A percentile compares a stretch with the other conserved stretches of the same genome.
phyloP scores from a whole-genome alignment of 257 asterid species.

The Nemophila menziesii region DNA sequence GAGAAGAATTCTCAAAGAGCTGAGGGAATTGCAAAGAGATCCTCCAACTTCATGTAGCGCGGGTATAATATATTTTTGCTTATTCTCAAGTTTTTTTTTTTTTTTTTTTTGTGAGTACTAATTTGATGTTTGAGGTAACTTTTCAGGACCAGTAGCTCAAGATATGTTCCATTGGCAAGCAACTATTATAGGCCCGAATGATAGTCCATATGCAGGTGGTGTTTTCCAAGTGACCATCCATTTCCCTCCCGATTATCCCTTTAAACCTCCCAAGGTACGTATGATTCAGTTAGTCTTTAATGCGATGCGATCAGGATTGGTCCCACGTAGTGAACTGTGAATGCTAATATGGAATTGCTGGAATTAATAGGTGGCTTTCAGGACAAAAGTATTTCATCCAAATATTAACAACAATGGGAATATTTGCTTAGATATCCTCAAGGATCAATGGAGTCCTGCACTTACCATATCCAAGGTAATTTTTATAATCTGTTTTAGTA shows the following conservation, averaged over 20 bases:
- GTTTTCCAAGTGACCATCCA: conserved; percentile 14
- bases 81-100: too few relatives aligned
- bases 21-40: conserved; percentile 16
- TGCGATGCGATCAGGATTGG: too few relatives aligned
- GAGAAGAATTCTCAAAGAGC: conserved; percentile 14
- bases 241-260: too few relatives aligned
- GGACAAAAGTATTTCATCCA: conserved; percentile 14
- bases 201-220: conserved; percentile 15
- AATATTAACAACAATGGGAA: conserved; percentile 14
- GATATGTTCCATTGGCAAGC: too few relatives aligned
- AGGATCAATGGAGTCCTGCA: conserved; percentile 17
- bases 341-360: too few relatives aligned
- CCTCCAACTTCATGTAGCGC: conserved; percentile 18
- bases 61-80: conserved; percentile 1
- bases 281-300: too few relatives aligned
- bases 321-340: too few relatives aligned
- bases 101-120: too few relatives aligned
- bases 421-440: conserved; percentile 16
- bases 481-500: neutral
- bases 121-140: too few relatives aligned
- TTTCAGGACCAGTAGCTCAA: conserved; percentile 12
- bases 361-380: conserved; percentile 19
- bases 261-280: conserved; percentile 6
- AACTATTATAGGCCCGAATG: conserved; percentile 17
- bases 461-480: conserved; percentile 12